Base-by-base conservation (phyloP, 208 protist species). In the Acanthamoeba royreba region DNA sequence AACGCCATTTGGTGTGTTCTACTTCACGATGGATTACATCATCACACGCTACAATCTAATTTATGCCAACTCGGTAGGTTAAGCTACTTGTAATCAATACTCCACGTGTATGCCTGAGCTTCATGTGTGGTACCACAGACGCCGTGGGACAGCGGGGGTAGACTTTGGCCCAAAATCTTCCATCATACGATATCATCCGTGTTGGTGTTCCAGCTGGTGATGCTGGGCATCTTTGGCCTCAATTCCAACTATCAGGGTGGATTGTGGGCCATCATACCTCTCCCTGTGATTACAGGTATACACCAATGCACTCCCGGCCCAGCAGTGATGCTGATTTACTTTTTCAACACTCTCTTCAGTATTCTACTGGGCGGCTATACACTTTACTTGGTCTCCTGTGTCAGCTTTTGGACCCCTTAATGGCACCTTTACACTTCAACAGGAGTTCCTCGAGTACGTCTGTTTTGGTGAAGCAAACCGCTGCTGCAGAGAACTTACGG, bases 1-100 rank as follows among this genome's bases (percentile, higher is more conserved):
- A 45, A 69, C 81, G 9, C 81, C 53, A 0, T 89, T 89, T 42
- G 81, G 81, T 25, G 38, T 89, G 0, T 58, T 89, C 49, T 89
- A 89, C 53, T 89, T 89, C 38, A 3, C 46, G 31, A 42, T 89
- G 53, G 49, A 58, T 52, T 89, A 89, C 49, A 35, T 89, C 53
- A 46, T 89, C 81, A 89, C 46, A 7, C 81, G 81, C 49, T 89
- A 89, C 81, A 89, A 89, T 35, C 81, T 89, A 45, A 89, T 89
- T 25, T 89, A 89, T 40, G 81, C 81, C 81, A 89, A 89, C 15
- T 28, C 52, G 25, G 72, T 83, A 13, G 43, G 42, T 45, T 4
- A 8, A 31, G 13, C n/a, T 25, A 38, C 58, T 69, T 13, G 7
- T 31, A 69, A 7, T 69, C 11, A 69, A 69, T 28, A 55, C 49